Base-by-base conservation (phyloP, 345 rosid genomes). In the Erucastrum elatum region DNA sequence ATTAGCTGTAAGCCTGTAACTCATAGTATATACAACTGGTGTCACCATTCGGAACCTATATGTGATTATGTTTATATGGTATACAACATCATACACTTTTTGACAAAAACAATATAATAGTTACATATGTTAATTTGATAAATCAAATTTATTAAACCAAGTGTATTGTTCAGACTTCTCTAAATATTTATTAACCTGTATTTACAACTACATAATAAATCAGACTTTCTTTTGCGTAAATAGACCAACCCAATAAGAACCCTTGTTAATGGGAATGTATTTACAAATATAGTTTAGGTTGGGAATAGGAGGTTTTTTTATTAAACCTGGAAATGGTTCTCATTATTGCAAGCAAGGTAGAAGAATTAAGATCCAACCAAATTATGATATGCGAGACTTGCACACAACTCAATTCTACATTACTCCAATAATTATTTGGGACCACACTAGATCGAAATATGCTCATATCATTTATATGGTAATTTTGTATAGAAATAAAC, bases 1-100 rank as follows among this genome's bases (percentile, higher is more conserved):
- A 41, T 10, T 75, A 69, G 83, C 83, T 80, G 82, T 78, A 71
- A 64, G 64, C 79, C 79, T 75, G 81, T 78, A 71, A 71, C 37
- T 49, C 55, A 17, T 67, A 29, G 31, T 29, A 30, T 6, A 44
- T 7, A 35, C 41, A 35, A 35, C 41, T 35, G 9, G 41, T 35
- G 2, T 35, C 16, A 21, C 21, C 21, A 21, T 21, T 21, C 0
- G 21, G 21, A 21, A 21, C 21, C 21, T 21, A 21, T 21, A 55
- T 26, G 37, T 74, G 53, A 26, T 61, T 27, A 71, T 39, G 11
- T 35, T 59, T 4, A 27, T 29, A 11, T 27, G 34, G 4, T 60
- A 5, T 11, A 60, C 33, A 10, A 26, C 33, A 26, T 27, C 10
- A 25, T 59, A 25, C 1, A 12, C 4, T 29, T 29, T 29, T 29